phyloP scores from a whole-genome alignment of 805 yeast species.

The Suhomyces emberorum region DNA sequence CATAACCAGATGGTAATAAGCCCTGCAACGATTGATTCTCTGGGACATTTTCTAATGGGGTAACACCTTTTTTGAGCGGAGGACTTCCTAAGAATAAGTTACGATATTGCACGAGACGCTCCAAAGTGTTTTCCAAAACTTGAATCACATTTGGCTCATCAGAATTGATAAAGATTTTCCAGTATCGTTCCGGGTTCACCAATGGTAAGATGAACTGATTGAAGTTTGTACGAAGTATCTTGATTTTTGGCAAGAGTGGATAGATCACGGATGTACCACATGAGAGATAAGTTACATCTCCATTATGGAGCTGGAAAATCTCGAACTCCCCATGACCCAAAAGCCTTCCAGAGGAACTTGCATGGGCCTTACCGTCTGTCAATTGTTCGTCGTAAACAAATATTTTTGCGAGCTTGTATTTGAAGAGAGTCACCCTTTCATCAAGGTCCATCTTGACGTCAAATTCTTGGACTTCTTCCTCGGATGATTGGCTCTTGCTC shows the following conservation, averaged over 20 bases:
- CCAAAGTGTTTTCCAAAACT: conserved; percentile 36
- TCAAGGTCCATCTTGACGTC: conserved; percentile 25
- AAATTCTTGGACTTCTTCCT: conserved; percentile 2
- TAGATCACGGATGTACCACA: conserved; percentile 69
- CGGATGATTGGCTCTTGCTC: conserved; percentile 9
- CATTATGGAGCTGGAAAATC: conserved; percentile 55
- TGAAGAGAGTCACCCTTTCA: conserved; percentile 35
- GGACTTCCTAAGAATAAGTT: conserved; percentile 26
- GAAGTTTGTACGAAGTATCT: conserved; percentile 48
- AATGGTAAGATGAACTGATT: conserved; percentile 60
- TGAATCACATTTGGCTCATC: conserved; percentile 24
- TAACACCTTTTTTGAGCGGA: background rate
- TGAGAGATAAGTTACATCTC: conserved; percentile 56
- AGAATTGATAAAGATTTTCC: conserved; percentile 50
- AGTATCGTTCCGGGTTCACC: conserved; percentile 72
- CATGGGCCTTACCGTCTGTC: conserved; percentile 10
- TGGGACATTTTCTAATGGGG: background rate
- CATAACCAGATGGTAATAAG: background rate
- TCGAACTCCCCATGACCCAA: conserved; percentile 60
- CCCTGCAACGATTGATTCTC: background rate
- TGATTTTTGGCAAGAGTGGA: conserved; percentile 66
- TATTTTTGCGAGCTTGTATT: conserved; percentile 29
- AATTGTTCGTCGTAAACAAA: conserved; percentile 36
- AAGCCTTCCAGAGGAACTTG: conserved; percentile 40
- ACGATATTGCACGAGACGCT: conserved; percentile 39